Evolutionary conservation across 768 basidiomycete genomes (phyloP).

Genomic region (Amanita jacksonii): DNA sequence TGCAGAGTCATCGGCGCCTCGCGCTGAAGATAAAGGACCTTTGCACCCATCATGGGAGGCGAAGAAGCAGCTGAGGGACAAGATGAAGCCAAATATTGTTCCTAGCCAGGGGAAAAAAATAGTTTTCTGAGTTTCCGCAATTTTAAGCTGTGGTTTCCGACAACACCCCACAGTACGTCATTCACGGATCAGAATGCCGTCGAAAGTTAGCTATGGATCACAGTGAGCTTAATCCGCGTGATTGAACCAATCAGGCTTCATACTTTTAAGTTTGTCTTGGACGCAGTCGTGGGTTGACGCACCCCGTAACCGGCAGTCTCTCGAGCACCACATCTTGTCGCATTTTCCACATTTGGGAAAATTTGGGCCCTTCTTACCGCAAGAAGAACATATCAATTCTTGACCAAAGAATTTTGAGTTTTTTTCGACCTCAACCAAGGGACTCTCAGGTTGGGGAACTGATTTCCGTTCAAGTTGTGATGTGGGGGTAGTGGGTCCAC

Average conservation of each 20-base stretch:
- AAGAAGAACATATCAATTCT: slow-evolving; percentile 37
- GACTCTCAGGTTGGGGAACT: background rate
- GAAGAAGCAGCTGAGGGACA: slow-evolving; percentile 72
- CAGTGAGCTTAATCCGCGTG: background rate
- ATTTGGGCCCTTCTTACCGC: slow-evolving; percentile 40
- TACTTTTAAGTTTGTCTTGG: background rate
- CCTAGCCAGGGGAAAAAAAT: slow-evolving; percentile 84
- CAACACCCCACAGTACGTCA: too few relatives aligned
- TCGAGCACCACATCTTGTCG: slow-evolving; percentile 53
- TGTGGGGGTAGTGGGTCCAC: slow-evolving; percentile 13
- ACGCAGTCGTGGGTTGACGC: slow-evolving; percentile 43
- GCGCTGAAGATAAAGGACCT: slow-evolving; percentile 27
- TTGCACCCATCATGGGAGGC: slow-evolving; percentile 98
- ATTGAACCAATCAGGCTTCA: background rate
- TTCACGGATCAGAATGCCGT: too few relatives aligned
- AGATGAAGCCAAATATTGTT: slow-evolving; percentile 48
- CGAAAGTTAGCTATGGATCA: background rate
- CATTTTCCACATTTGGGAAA: slow-evolving; percentile 58
- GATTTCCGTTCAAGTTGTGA: slow-evolving; percentile 7
- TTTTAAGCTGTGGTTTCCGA: background rate
- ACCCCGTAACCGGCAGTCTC: slow-evolving; percentile 45
- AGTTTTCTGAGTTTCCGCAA: slow-evolving; percentile 32
- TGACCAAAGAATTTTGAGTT: slow-evolving; percentile 39
- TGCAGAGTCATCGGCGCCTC: background rate
- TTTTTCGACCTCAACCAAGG: slow-evolving; percentile 28